phyloP scores from a whole-genome alignment of 2,329 filamentous ascomycete species.

The Fusarium tupiense region DNA sequence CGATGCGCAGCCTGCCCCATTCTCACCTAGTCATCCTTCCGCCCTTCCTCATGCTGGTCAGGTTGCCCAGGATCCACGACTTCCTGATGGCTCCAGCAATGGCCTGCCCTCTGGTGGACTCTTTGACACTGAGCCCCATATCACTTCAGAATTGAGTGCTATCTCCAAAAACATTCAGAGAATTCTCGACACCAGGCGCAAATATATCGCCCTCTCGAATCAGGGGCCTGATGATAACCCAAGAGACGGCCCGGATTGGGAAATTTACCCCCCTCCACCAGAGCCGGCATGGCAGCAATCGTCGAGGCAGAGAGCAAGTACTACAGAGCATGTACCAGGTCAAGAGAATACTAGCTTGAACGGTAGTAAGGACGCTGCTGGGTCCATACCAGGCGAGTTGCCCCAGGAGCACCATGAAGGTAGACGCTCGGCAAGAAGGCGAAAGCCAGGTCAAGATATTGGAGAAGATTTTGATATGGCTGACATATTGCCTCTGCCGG shows the following conservation, averaged over 20 bases:
- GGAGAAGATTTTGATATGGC: constrained; percentile 91
- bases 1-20: constrained; percentile 11
- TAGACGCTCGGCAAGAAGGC: constrained; percentile 64
- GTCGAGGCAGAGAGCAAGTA: constrained; percentile 26
- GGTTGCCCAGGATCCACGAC: constrained; percentile 16
- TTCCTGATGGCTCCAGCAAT: constrained; percentile 31
- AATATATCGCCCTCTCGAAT: constrained; percentile 86
- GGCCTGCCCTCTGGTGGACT: constrained; percentile 57
- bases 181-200: constrained; percentile 86
- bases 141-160: constrained; percentile 82
- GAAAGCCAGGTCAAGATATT: constrained; percentile 90
- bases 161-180: constrained; percentile 94
- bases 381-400: constrained; percentile 8
- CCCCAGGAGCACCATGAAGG: constrained; percentile 44
- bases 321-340: constrained; percentile 28
- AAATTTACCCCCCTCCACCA: constrained; percentile 89
- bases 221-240: constrained; percentile 88
- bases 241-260: constrained; percentile 83
- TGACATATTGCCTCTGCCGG: constrained; percentile 79
- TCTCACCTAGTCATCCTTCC: constrained; percentile 12
- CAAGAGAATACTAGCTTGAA: constrained; percentile 31
- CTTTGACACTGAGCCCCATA: constrained; percentile 77
- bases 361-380: constrained; percentile 15
- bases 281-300: constrained; percentile 80
- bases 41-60: constrained; percentile 8